These are phyloP conservation scores for Pseudohyphozyma bogoriensis DNA, from an alignment of 768 basidiomycete species.

Conservation along the genomic window DNA sequence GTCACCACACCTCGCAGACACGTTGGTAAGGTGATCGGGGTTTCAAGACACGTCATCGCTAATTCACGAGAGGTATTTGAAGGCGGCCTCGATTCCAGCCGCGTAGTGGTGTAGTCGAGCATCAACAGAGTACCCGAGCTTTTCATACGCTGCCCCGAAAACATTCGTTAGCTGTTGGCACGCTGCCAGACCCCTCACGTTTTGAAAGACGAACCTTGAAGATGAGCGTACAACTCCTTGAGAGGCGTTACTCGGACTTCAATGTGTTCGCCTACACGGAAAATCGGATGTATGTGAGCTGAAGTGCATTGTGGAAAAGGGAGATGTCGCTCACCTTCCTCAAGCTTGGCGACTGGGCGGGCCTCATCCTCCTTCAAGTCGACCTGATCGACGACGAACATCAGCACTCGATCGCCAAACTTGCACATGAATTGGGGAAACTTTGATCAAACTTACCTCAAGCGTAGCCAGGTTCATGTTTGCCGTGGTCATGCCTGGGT, in stretches of 20 bases:
- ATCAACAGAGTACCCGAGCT: constrained; percentile 52
- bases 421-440: too few relatives aligned
- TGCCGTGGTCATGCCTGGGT: constrained; percentile 78
- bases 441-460: constrained; percentile 5
- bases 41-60: too few relatives aligned
- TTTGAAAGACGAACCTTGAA: constrained; percentile 52
- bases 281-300: too few relatives aligned
- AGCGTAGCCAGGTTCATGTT: constrained; percentile 81
- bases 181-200: neutral
- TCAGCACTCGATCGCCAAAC: too few relatives aligned
- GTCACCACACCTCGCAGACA: too few relatives aligned
- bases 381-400: too few relatives aligned
- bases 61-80: too few relatives aligned
- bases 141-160: constrained; percentile 36
- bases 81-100: constrained; percentile 20
- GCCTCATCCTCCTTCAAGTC: constrained; percentile 46
- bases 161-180: neutral
- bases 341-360: constrained; percentile 60
- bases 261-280: constrained; percentile 81
- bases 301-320: too few relatives aligned
- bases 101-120: constrained; percentile 69
- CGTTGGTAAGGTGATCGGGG: too few relatives aligned
- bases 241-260: constrained; percentile 61
- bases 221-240: constrained; percentile 49
- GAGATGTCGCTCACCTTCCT: constrained; percentile 39